Evolutionary conservation across 306 rosid species (phyloP), one percentile per base, ranked within the genome.

Genomic region (Lathyrus aphaca): DNA sequence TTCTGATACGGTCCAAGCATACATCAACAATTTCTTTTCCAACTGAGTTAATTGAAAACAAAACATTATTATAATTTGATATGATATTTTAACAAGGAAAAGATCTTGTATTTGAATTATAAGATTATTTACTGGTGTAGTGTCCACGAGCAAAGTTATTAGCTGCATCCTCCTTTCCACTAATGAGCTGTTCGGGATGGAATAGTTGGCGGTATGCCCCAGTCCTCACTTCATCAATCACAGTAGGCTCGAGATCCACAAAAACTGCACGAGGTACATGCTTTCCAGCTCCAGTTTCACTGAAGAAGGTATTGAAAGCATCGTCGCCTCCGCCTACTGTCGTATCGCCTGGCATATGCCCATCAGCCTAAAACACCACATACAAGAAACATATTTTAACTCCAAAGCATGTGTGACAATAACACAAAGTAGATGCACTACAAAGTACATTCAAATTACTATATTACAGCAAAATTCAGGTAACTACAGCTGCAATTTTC

Each of bases 101-200:
- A 46, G 2, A 53, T 19, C 17, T 25, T 9, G 1, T 6, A 14
- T 27, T 3, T 27, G 59, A 39, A 17, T 43, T 12, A 38, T 18
- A 10, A 11, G 35, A 11, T 2, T 10, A 10, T 4, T 85, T 81
- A 89, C 96, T 86, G 48, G 96, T 90, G 75, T 90, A 90, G 64
- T 90, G 96, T 74, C 93, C 93, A n/a, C 93, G 91, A 66, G 96
- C 96, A 37, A 90, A 90, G 77, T 90, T 90, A 73, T 90, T 90
- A 4, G 96, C 96, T 1, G 93, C 96, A 35, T 90, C 96, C 69
- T 90, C 93, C 79, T 90, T 90, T 70, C 96, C 96, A 17, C 93
- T 87, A 64, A 90, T 90, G 38, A 90, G 96, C 71, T 87, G 93
- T 43, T 90, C 96, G 4, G 96, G 96, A 80, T 89, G 96, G 83